Evolutionary conservation across 1,284 basidiomycete species (phyloP), one percentile per base, ranked within the genome.

Genomic region (Inonotus obliquus): DNA sequence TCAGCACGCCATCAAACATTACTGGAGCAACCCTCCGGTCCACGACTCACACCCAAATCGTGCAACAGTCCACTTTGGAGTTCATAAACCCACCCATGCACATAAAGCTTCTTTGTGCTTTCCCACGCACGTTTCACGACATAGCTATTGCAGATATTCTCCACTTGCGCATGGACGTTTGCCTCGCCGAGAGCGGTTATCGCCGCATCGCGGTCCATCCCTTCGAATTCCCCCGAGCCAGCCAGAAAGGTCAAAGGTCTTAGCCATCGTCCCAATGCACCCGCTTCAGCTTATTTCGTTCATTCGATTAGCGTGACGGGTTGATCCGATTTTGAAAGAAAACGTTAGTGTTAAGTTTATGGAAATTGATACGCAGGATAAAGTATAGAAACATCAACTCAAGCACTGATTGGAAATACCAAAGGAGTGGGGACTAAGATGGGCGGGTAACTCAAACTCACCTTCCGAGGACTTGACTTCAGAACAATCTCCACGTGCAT

Each of bases 41-140:
- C 81, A 45, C 71, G 74, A 9, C 80, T 77, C 55, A 91, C 72
- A 21, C 78, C 80, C 61, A 96, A 75, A 69, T 96, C 92, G 67
- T 78, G 78, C 73, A 96, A 74, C 58, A 76, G 76, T 9, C 93
- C 94, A 10, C 78, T 82, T 57, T 78, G 81, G 61, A 95, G 73
- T 59, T 92, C 85, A 72, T 92, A 95, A 44, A 95, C 82, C 89
- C 89, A 93, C 1, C 93, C 93, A 69, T 96, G 92, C 9, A 95
- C 83, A 72, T 77, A 82, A 44, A 94, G 77, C 73, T 83, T 86
- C 27, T 45, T 21, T 2, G 35, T 74, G 41, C 77, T 77, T 0
- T 76, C 80, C 94, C 94, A 96, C 47, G 90, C 91, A 59, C 81
- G 73, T 67, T 75, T 71, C 56, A 98, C 81, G 2, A 86, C 81